phyloP scores from a whole-genome alignment of 441 rosid genomes.

The Populus hybrid region DNA sequence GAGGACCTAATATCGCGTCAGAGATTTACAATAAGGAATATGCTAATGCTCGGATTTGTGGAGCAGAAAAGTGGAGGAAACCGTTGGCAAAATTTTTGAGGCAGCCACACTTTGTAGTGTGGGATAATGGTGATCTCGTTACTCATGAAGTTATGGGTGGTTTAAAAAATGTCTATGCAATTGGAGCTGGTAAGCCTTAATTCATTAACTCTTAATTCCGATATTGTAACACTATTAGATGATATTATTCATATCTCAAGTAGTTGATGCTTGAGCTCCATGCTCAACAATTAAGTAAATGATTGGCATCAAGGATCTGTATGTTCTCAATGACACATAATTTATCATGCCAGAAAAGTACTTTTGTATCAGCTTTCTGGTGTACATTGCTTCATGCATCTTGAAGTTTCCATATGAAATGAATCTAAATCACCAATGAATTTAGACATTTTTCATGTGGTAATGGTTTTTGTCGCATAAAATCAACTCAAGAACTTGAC shows the following conservation, averaged over 20 bases:
- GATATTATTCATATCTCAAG: not conserved
- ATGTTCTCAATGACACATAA: not conserved
- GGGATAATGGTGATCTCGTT: slow-evolving; percentile 84
- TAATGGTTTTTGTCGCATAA: not conserved
- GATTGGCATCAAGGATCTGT: not conserved
- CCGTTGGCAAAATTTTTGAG: slow-evolving; percentile 82
- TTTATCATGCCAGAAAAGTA: not conserved
- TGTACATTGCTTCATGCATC: not conserved
- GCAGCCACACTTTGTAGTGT: slow-evolving; percentile 92
- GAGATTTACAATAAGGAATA: slow-evolving; percentile 90
- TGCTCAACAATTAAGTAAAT: not conserved
- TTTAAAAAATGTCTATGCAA: slow-evolving; percentile 94
- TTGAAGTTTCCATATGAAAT: not conserved
- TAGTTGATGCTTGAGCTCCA: not conserved
- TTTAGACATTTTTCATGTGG: not conserved
- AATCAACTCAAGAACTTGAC: not conserved
- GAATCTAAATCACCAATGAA: not conserved
- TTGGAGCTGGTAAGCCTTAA: slow-evolving; percentile 77
- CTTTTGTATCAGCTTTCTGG: not conserved
- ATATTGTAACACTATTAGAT: not conserved
- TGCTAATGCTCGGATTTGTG: slow-evolving; percentile 98
- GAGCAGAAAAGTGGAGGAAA: slow-evolving; percentile 93
- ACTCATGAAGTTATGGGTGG: slow-evolving; percentile 67
- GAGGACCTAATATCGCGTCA: slow-evolving; percentile 98
- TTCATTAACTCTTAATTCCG: not conserved